These are phyloP conservation scores for Amoebophrya sp. DNA, from an alignment of 169 alveolate species.

Conservation along the genomic window DNA sequence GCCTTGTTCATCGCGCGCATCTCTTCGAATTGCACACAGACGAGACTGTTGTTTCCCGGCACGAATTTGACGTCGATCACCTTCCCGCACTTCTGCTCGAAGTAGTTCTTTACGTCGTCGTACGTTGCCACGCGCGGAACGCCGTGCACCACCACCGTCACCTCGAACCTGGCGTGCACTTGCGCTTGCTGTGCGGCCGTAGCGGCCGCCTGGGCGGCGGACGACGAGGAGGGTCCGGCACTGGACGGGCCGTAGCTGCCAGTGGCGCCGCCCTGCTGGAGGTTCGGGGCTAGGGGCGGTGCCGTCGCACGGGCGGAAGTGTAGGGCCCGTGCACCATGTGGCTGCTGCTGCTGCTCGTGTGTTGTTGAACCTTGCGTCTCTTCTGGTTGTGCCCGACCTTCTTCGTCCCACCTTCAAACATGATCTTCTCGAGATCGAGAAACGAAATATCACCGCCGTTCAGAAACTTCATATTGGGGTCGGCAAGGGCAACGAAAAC, in stretches of 20 bases:
- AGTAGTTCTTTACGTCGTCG: not conserved
- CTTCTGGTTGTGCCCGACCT: not conserved
- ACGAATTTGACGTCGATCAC: not conserved
- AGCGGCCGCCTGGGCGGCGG: not conserved
- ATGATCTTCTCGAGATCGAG: not conserved
- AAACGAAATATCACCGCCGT: not conserved
- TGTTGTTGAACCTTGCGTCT: not conserved
- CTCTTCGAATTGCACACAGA: not conserved
- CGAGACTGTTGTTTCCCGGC: not conserved
- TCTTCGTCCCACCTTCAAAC: not conserved
- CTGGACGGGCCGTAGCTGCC: not conserved
- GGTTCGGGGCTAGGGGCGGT: not conserved
- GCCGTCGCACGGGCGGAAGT: not conserved
- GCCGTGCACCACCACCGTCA: not conserved
- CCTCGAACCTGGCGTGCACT: not conserved
- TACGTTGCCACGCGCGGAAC: not conserved
- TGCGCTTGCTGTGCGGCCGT: not conserved
- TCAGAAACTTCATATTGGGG: not conserved
- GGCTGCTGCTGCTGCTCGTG: not conserved
- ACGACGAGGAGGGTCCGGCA: not conserved
- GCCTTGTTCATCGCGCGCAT: not conserved
- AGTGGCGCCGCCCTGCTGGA: not conserved
- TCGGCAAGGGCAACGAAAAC: too few relatives aligned
- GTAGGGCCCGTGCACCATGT: not conserved
- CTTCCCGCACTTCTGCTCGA: not conserved